Evolutionary conservation across 2,329 filamentous ascomycete species (phyloP).

Genomic region (Neocatenulostroma microsporum): DNA sequence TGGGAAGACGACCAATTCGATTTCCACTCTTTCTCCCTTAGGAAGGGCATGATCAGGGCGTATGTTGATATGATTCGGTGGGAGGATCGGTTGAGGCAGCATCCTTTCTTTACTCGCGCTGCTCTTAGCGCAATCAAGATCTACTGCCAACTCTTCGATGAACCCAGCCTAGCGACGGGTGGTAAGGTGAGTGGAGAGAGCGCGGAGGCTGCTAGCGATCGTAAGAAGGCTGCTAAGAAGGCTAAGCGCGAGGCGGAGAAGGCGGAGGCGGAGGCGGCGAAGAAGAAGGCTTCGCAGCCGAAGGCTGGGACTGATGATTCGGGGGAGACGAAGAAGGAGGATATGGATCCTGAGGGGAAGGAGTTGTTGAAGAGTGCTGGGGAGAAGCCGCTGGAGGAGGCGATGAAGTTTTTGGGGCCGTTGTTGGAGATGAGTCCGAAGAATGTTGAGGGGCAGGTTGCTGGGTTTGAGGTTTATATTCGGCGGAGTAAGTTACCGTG

Average conservation of each 20-base stretch:
- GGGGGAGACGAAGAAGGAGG: constrained; percentile 69
- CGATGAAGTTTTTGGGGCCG: constrained; percentile 75
- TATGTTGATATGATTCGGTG: constrained; percentile 95
- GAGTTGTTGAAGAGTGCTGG: constrained; percentile 56
- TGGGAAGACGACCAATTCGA: constrained; percentile 99
- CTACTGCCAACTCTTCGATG: constrained; percentile 72
- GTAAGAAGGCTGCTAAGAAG: constrained; percentile 61
- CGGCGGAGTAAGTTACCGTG: constrained; percentile 63
- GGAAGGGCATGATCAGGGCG: constrained; percentile 89
- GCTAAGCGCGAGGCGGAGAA: constrained; percentile 71
- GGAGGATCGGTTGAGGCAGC: constrained; percentile 85
- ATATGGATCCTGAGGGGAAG: constrained; percentile 76
- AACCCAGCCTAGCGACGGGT: constrained; percentile 62
- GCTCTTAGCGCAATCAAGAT: constrained; percentile 73
- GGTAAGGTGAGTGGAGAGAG: constrained; percentile 59
- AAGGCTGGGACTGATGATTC: constrained; percentile 57
- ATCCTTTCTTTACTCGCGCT: constrained; percentile 84
- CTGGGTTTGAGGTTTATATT: constrained; percentile 88
- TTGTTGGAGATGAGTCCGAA: constrained; percentile 75
- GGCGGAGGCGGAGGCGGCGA: constrained; percentile 62
- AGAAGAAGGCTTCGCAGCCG: constrained; percentile 44
- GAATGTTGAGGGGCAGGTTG: constrained; percentile 71
- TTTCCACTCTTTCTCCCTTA: constrained; percentile 94
- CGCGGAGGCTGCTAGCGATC: constrained; percentile 70
- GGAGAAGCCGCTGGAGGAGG: constrained; percentile 74